Percentiles rank a stretch among this genome's conserved stretches.
phyloP scores from a whole-genome alignment of 352 stramenopile species.

The Elongisporangium undulatum region DNA sequence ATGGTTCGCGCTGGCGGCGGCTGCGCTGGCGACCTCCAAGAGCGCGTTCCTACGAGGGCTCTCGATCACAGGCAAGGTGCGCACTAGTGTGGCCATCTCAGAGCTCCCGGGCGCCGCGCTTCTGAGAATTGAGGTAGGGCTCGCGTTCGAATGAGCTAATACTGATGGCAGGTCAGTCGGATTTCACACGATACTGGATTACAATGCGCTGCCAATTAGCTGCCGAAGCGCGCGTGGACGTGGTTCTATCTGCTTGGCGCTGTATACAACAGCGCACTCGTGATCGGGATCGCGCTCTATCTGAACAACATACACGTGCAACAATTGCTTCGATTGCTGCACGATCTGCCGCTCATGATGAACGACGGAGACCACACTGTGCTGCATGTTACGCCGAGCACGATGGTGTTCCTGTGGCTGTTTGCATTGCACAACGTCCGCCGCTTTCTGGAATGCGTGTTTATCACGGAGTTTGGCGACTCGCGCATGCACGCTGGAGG shows the following conservation, averaged over 20 bases:
- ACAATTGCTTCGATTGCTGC: slow-evolving; percentile 23
- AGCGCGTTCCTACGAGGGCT: slow-evolving; percentile 33
- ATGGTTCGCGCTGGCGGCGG: slow-evolving; percentile 12
- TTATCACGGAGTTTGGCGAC: slow-evolving; percentile 64
- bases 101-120: slow-evolving; percentile 21
- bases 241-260: slow-evolving; percentile 70
- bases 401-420: slow-evolving; percentile 35
- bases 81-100: slow-evolving; percentile 15
- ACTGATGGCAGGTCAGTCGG: no score
- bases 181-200: no score
- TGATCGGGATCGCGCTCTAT: slow-evolving; percentile 22
- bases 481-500: slow-evolving; percentile 49
- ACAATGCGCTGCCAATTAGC: not conserved
- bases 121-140: slow-evolving; percentile 28
- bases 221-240: slow-evolving; percentile 58
- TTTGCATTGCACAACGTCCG: slow-evolving; percentile 50
- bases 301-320: slow-evolving; percentile 25
- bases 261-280: slow-evolving; percentile 34
- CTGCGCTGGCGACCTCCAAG: slow-evolving; percentile 26
- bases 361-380: not conserved
- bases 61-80: slow-evolving; percentile 39
- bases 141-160: not conserved
- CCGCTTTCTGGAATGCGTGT: slow-evolving; percentile 49
- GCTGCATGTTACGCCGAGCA: not conserved
- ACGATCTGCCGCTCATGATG: slow-evolving; percentile 7